Base-by-base conservation (phyloP, 2,329 filamentous ascomycete genomes). In the Emergomyces orientalis region DNA sequence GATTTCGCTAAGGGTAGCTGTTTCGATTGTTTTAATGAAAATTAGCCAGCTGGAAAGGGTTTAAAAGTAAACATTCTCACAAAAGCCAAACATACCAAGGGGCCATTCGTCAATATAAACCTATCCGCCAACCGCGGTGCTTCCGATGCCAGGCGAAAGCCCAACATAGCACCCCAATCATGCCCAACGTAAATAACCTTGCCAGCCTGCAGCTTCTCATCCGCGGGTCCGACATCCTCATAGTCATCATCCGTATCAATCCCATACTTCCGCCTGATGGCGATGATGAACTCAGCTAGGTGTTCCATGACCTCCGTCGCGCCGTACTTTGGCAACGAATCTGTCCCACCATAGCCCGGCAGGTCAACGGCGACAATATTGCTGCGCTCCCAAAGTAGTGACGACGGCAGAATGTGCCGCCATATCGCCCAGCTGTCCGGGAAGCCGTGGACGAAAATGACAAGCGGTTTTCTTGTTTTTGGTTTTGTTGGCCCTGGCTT, bases 361-460 rank as follows among this genome's bases (percentile, higher is more conserved):
- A 86, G 70, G 68, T 86, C 84, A 47, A 85, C 74, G 0, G 82
- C 82, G 39, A 86, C 77, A 7, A 85, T 67, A 25, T 77, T 78
- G 25, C 79, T 76, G 7, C 75, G 67, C 32, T 75, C 64, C 32
- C 73, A 71, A 11, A 79, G 67, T 11, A 72, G 67, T 9, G 74
- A 63, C 0, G 78, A 79, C 47, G 71, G 71, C 25, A 85, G 71
- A 30, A 83, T 71, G 59, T 79, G 73, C 55, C 77, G 76, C 81
- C 82, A 86, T 60, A 85, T 72, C 13, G 79, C 75, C 72, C 77
- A 84, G 62, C 82, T 84, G 67, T 86, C 83, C 7, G 84, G 84
- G 63, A 84, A 86, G 45, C 84, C 83, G 70, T 86, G 83, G 22
- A 85, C 73, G 67, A 85, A 81, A 49, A 85, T 76, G 30, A 82